Conservation (phyloP, 108 stramenopile genomes). For the Skeletonema marinoi region DNA sequence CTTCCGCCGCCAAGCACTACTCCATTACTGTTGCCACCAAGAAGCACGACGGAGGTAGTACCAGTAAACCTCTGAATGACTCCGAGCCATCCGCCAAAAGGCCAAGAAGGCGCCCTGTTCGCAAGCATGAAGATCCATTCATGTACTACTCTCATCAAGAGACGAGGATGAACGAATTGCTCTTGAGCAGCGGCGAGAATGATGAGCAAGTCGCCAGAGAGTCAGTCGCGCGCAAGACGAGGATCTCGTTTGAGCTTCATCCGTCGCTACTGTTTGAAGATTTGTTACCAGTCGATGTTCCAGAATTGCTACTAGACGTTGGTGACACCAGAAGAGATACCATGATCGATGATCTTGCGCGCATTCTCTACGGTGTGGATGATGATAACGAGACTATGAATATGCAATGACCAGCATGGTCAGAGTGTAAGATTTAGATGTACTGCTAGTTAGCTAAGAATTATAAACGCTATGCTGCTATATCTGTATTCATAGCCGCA, state of each 20-base stretch:
- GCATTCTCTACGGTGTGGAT: too few species aligned
- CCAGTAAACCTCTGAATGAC: too few species aligned
- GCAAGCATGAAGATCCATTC: not conserved
- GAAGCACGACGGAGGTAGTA: not conserved
- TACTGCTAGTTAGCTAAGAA: too few species aligned
- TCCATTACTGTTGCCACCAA: not conserved
- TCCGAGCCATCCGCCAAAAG: not conserved
- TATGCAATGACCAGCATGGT: too few species aligned
- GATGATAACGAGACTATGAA: too few species aligned
- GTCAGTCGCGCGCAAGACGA: not conserved
- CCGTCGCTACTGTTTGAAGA: not conserved
- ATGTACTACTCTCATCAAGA: not conserved
- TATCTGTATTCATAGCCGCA: too few species aligned
- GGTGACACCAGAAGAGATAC: too few species aligned
- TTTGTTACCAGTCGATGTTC: too few species aligned
- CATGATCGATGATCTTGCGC: too few species aligned
- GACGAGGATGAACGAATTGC: not conserved
- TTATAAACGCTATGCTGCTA: too few species aligned
- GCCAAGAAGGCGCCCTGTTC: not conserved
- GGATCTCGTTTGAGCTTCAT: not conserved
- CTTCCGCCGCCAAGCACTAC: not conserved
- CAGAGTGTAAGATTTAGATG: too few species aligned
- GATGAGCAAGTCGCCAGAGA: not conserved
- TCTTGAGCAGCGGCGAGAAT: not conserved
- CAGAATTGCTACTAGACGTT: too few species aligned